A percentile compares a stretch with the other conserved stretches of the same genome.
These are phyloP conservation scores for Cyclotella atomus DNA, from an alignment of 108 stramenopile species.

Conservation along the genomic window DNA sequence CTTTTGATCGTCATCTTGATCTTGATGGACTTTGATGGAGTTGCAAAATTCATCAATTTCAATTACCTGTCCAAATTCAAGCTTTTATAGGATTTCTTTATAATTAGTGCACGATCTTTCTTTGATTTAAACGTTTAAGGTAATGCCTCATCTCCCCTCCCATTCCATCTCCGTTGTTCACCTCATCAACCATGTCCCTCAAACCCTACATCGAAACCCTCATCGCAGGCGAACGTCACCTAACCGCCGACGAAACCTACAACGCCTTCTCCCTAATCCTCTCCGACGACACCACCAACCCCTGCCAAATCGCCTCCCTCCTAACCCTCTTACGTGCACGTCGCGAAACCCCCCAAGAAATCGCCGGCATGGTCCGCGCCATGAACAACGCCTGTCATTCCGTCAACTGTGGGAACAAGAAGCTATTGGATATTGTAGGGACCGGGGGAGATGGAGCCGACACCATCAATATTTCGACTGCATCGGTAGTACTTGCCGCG, in stretches of 20 bases:
- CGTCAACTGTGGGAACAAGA: slow-evolving; percentile 59
- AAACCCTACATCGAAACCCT: slow-evolving; percentile 90
- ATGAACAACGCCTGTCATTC: slow-evolving; percentile 89
- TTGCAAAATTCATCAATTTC: too few species aligned
- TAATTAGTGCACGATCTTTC: too few species aligned
- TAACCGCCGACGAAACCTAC: slow-evolving; percentile 83
- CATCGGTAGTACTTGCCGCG: slow-evolving; percentile 94
- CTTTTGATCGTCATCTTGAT: background rate
- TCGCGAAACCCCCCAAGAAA: slow-evolving; percentile 91
- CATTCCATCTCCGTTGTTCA: background rate
- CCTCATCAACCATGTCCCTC: slow-evolving; percentile 47
- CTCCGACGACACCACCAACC: slow-evolving; percentile 65
- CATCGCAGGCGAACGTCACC: slow-evolving; percentile 74
- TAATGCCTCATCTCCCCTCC: background rate
- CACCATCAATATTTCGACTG: slow-evolving; percentile 98
- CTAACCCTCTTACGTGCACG: slow-evolving; percentile 90
- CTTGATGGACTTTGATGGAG: background rate
- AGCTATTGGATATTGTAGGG: slow-evolving; percentile 97
- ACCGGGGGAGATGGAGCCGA: slow-evolving; percentile 99
- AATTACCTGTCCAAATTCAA: too few species aligned
- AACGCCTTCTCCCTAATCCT: slow-evolving; percentile 84
- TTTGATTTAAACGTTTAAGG: too few species aligned
- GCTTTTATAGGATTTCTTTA: too few species aligned
- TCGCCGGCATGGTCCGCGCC: slow-evolving; percentile 95
- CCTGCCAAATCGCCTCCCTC: slow-evolving; percentile 85